These are phyloP conservation scores for Juglanconis oblonga DNA, from an alignment of 2,329 filamentous ascomycete species.

Conservation along the genomic window DNA sequence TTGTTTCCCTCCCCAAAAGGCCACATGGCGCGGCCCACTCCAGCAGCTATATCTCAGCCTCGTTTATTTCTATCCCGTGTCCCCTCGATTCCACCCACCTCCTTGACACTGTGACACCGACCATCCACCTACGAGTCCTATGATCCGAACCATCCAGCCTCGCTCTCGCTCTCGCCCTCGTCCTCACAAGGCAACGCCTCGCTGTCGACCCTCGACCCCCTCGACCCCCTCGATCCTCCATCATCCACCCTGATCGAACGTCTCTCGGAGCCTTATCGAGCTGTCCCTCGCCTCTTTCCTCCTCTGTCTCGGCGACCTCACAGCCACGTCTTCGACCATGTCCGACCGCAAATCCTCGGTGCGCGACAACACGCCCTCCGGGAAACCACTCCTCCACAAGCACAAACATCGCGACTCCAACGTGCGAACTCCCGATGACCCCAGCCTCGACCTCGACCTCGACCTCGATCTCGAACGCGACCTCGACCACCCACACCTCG, in stretches of 20 bases:
- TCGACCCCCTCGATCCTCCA: no score
- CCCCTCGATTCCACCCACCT: not conserved
- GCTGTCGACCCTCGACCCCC: no score
- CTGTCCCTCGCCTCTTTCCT: not conserved
- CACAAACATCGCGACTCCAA: slow-evolving; percentile 17
- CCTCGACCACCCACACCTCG: slow-evolving; percentile 14
- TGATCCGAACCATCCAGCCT: not conserved
- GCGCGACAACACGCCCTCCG: slow-evolving; percentile 9
- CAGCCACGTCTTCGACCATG: slow-evolving; percentile 2
- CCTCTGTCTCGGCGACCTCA: not conserved
- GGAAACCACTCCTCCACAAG: slow-evolving; percentile 16
- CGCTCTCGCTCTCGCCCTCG: not conserved
- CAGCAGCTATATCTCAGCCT: not conserved
- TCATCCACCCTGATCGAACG: no score
- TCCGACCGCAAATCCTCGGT: slow-evolving; percentile 4
- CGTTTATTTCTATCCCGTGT: not conserved
- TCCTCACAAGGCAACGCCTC: no score
- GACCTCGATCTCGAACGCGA: slow-evolving; percentile 16
- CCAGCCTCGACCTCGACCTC: not conserved
- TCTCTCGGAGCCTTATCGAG: not conserved
- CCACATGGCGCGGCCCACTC: not conserved
- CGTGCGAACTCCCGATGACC: not conserved
- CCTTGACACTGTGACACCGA: not conserved
- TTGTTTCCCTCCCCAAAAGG: not conserved
- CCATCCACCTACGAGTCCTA: not conserved